Evolutionary conservation across 768 basidiomycete species (phyloP), one percentile per base, ranked within the genome.

Genomic region (Lactarius sanguifluus): DNA sequence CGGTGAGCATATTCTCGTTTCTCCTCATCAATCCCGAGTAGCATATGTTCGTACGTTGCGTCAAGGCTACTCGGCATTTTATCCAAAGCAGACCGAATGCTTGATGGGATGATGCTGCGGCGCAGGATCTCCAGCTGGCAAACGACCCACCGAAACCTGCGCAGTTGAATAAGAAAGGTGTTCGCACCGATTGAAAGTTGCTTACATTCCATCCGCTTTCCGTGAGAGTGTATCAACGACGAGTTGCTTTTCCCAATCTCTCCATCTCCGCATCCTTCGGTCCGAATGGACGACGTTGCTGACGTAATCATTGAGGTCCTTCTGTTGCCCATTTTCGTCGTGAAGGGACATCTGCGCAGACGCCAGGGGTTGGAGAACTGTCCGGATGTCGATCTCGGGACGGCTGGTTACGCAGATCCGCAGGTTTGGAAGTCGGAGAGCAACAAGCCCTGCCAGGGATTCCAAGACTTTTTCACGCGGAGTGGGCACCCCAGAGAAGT

Each of bases 151-250:
- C 66, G 62, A 34, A 67, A 67, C 66, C 64, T 65, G 52, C 1
- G 16, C 18, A 13, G 28, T 28, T 2, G 2, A 32, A 12, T 57
- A 15, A 58, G 58, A 20, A 63, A 10, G 2, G 23, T 13, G 18
- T 7, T 7, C 5, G 7, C 38, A 2, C 18, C 23, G 13, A 23
- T 2, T 3, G n/a, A 18, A 9, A 12, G 5, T 16, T 12, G 23
- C 62, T 36, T 34, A 67, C 66, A 64, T 65, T 16, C 66, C 66
- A 7, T 60, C 52, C 10, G 64, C 64, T 28, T 60, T 61, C 3
- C 32, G 20, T 13, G 66, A 57, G 12, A 67, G 66, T 0, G n/a
- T 34, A 7, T 47, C 34, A 9, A 67, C 38, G 7, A 65, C 66
- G 0, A 61, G 40, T 5, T 52, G 18, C n/a, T 25, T 15, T 34